A percentile compares a stretch with the other conserved stretches of the same genome.
phyloP scores from a whole-genome alignment of 1,139 yeast genomes.

The Protomyces inouyei region DNA sequence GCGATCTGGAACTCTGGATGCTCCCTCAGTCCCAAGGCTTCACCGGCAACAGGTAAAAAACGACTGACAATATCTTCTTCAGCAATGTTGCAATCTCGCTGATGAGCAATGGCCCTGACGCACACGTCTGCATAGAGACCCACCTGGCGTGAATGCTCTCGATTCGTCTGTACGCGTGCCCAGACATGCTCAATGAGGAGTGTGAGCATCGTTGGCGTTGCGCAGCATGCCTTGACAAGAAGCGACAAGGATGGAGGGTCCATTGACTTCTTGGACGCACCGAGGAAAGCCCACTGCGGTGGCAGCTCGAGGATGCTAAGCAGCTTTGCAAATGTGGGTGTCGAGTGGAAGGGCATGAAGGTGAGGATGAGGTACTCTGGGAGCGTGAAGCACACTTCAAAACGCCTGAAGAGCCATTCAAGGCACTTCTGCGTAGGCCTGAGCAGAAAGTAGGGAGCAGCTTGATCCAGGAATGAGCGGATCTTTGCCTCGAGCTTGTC shows the following conservation, averaged over 20 bases:
- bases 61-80: constrained; percentile 43
- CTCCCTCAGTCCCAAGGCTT: constrained; percentile 36
- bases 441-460: constrained; percentile 70
- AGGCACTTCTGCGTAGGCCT: constrained; percentile 75
- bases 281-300: constrained; percentile 68
- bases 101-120: constrained; percentile 58
- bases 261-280: constrained; percentile 60
- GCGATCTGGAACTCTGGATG: constrained; percentile 70
- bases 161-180: constrained; percentile 46
- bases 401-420: constrained; percentile 94
- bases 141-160: constrained; percentile 58
- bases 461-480: constrained; percentile 63
- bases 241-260: constrained; percentile 64
- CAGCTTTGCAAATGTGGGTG: constrained; percentile 67
- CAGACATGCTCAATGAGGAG: constrained; percentile 59
- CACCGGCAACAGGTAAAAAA: constrained; percentile 47
- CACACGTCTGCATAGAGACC: constrained; percentile 73
- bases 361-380: constrained; percentile 66
- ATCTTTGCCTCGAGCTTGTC: constrained; percentile 69
- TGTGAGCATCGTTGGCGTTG: constrained; percentile 60
- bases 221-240: constrained; percentile 60
- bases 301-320: constrained; percentile 59
- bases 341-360: constrained; percentile 69
- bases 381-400: constrained; percentile 68
- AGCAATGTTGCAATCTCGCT: constrained; percentile 41